Evolutionary conservation across 805 yeast species (phyloP).

Genomic region (Kazachstania psychrophila): DNA sequence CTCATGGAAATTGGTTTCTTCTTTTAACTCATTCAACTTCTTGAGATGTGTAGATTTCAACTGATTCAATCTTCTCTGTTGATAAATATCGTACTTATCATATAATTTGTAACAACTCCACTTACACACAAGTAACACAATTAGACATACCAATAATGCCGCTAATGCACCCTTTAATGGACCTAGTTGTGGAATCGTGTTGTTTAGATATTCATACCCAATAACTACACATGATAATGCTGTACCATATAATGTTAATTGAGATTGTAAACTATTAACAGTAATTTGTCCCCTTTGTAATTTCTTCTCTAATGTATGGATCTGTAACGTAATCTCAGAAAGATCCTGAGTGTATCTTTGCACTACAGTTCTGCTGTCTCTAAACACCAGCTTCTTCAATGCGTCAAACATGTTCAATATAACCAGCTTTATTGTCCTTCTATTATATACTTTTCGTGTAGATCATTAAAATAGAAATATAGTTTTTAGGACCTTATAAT

Average conservation of each 20-base stretch:
- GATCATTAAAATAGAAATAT: no score
- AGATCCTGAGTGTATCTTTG: constrained; percentile 24
- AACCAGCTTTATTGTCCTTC: no score
- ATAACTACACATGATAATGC: constrained; percentile 2
- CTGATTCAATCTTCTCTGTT: constrained; percentile 20
- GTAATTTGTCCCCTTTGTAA: constrained; percentile 15
- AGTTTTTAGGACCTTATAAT: no score
- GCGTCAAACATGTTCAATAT: constrained; percentile 19
- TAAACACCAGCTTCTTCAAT: constrained; percentile 2
- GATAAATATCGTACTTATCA: constrained; percentile 8
- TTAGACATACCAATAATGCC: constrained; percentile 3
- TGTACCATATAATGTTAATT: constrained; percentile 16
- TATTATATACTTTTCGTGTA: no score
- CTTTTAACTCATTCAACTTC: constrained; percentile 59
- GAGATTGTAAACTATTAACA: constrained; percentile 12
- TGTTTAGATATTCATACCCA: not conserved
- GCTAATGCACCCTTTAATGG: constrained; percentile 2
- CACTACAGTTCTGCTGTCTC: constrained; percentile 13
- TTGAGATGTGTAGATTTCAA: constrained; percentile 40
- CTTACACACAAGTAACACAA: constrained; percentile 5
- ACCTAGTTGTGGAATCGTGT: not conserved
- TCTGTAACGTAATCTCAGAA: constrained; percentile 20
- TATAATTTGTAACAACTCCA: constrained; percentile 6
- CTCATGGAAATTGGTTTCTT: constrained; percentile 62
- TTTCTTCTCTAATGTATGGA: constrained; percentile 21